Percentiles rank a stretch among this genome's conserved stretches.
These are phyloP conservation scores for Usnea hakonensis DNA, from an alignment of 495 filamentous ascomycete species.

Conservation along the genomic window DNA sequence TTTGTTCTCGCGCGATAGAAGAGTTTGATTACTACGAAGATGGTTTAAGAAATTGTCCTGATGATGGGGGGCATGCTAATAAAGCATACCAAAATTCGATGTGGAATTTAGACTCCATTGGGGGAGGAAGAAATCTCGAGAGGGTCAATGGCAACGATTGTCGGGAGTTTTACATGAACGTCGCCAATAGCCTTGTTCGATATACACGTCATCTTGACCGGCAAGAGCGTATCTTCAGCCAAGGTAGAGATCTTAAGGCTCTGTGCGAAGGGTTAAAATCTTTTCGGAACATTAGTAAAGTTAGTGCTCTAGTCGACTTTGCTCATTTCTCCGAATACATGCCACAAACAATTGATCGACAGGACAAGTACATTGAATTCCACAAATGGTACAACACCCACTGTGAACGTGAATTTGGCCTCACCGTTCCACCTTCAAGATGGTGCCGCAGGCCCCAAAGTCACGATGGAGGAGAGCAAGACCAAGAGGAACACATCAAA, in stretches of 20 bases:
- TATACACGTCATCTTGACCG: neutral
- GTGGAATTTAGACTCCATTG: neutral
- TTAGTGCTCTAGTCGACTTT: neutral
- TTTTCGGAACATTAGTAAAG: neutral
- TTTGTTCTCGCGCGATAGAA: neutral
- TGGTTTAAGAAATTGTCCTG: neutral
- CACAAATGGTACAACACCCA: no score
- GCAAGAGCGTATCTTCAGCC: neutral
- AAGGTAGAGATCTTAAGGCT: neutral
- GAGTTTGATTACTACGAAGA: neutral
- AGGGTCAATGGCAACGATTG: neutral
- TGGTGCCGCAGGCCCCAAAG: no score
- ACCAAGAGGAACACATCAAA: no score
- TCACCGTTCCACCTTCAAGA: no score
- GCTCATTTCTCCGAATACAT: no score
- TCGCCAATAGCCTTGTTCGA: neutral
- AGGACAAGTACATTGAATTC: no score
- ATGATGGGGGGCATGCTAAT: neutral
- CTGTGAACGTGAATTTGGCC: no score
- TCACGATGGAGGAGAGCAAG: no score
- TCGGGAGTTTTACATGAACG: neutral
- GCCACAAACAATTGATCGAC: no score
- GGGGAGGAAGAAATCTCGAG: neutral
- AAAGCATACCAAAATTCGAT: neutral
- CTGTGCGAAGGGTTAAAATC: neutral